Percentiles rank a stretch among this genome's conserved stretches.
Evolutionary conservation across 163 green algal genomes (phyloP).

Genomic region (Scenedesmus sp.): DNA sequence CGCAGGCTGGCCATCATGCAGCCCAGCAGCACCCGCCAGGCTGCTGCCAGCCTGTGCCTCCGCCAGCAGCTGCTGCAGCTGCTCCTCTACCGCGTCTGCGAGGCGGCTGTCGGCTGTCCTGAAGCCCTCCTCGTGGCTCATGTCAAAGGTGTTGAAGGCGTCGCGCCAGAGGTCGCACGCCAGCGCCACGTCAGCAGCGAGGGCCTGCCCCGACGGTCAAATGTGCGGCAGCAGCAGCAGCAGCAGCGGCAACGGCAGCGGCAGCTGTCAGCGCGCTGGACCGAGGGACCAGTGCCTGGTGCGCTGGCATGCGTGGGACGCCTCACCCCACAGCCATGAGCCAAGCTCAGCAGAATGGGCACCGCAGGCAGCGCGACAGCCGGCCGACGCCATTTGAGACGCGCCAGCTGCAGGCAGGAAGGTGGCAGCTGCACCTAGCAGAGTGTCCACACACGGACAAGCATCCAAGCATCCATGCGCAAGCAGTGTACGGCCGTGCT

Average conservation of each 20-base stretch:
- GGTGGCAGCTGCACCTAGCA: not conserved
- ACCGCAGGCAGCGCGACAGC: too few species aligned
- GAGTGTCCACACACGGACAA: not conserved
- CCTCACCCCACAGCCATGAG: not conserved
- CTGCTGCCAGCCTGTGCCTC: not conserved
- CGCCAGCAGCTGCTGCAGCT: constrained; percentile 55
- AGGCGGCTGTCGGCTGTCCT: constrained; percentile 52
- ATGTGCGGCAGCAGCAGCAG: constrained; percentile 40
- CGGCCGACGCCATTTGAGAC: not conserved
- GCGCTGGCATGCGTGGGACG: not conserved
- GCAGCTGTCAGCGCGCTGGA: not conserved
- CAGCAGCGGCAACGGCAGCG: not conserved
- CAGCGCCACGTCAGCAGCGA: constrained; percentile 53
- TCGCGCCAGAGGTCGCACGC: constrained; percentile 60
- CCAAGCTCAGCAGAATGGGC: too few species aligned
- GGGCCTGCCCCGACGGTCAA: too few species aligned
- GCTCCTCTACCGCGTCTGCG: constrained; percentile 57
- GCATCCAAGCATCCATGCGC: not conserved
- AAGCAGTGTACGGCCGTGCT: not conserved
- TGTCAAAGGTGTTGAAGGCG: constrained; percentile 42
- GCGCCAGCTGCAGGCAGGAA: too few species aligned
- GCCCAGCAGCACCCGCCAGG: constrained; percentile 30
- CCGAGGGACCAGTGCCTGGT: too few species aligned
- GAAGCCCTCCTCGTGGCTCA: constrained; percentile 42
- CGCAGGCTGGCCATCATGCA: not conserved